Base-by-base conservation (phyloP, 2,329 filamentous ascomycete species). In the Ceratocystis variospora region DNA sequence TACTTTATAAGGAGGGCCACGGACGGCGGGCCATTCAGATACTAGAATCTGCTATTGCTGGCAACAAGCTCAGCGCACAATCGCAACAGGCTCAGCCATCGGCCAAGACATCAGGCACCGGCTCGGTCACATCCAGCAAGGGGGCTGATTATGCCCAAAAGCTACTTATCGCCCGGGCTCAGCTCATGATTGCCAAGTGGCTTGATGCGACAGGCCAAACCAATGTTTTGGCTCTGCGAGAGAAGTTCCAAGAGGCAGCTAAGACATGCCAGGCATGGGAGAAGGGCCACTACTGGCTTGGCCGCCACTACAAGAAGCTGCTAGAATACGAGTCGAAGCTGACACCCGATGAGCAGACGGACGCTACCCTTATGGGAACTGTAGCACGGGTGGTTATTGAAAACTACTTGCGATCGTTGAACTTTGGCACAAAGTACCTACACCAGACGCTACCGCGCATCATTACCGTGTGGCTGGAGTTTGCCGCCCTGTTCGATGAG, bases 261-360 rank as follows among this genome's bases (percentile, higher is more conserved):
- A 86, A 83, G 72, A 85, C 83, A 0, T 79, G 80, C 71, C 77
- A 79, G 4, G 84, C 84, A 63, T 99, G 93, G 92, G 94, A 99
- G 73, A 97, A 96, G 75, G 92, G 90, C 0, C 93, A 97, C 73
- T 99, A 97, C 74, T 96, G 96, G 74, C 82, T 99, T 8, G 94
- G 94, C 4, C 90, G 93, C 61, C 91, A 97, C 75, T 99, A 99
- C 80, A 95, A 96, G 74, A 99, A 96, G 75, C 83, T 97, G 3
- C 79, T 96, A 2, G 93, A 97, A 71, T 89, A 90, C 0, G 91
- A 97, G 74, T 92, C 90, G 74, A 79, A 82, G 1, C 83, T 96
- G 64, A 86, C 87, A 46, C 79, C 83, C 19, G 83, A 87, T 33
- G 91, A 92, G 69, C 91, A 96, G 74, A 86, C 83, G 53, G 87